Conservation (phyloP, 305 asterid species). For the Euphrasia arctica region DNA sequence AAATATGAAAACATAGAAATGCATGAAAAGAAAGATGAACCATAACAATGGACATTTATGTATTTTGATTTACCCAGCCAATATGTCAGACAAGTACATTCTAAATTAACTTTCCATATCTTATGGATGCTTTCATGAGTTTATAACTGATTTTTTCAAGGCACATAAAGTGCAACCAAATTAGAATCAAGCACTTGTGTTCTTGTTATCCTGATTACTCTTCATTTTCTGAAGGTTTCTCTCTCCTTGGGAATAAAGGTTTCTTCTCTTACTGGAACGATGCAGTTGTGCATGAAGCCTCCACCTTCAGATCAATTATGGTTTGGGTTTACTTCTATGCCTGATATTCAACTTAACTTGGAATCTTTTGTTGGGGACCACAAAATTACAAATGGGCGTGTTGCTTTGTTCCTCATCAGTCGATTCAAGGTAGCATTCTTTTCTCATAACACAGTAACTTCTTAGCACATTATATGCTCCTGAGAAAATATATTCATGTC, state of each 20-base stretch:
- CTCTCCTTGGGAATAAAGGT: conserved; percentile 68
- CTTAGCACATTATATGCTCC: conserved; percentile 16
- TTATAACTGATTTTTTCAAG: background rate
- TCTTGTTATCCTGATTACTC: background rate
- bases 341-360: conserved; percentile 77
- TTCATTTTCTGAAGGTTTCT: conserved; percentile 60
- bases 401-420: conserved; percentile 66
- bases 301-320: conserved; percentile 98
- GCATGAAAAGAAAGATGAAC: too few species aligned
- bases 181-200: background rate
- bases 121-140: background rate
- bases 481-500: background rate
- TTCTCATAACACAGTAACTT: conserved; percentile 9
- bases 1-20: too few species aligned
- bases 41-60: background rate
- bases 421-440: conserved; percentile 69
- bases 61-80: background rate
- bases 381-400: conserved; percentile 74
- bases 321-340: conserved; percentile 89
- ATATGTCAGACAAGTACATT: background rate
- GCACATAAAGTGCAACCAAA: background rate
- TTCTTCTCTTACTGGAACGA: conserved; percentile 79
- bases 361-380: conserved; percentile 79
- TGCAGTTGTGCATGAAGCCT: conserved; percentile 70
- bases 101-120: background rate